Base-by-base conservation (phyloP, 208 protist genomes). In the Leishmania tropica region DNA sequence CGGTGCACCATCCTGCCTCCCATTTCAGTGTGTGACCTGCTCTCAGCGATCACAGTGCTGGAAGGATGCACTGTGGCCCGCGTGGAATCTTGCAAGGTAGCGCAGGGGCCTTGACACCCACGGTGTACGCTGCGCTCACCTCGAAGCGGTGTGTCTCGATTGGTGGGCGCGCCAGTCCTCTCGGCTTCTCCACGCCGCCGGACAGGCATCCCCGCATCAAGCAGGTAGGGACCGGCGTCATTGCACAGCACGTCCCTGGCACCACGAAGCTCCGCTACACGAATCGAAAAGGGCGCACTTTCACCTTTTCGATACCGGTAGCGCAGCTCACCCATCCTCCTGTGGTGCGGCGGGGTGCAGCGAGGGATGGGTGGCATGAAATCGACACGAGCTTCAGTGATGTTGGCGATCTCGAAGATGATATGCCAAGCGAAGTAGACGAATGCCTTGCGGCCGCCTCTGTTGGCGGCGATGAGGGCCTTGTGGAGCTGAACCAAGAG, bases 201-300 rank as follows among this genome's bases (percentile, higher is more conserved):
- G 89, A 84, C 40, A 91, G 91, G 72, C 37, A 81, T n/a, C 87
- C 87, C 7, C 91, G 91, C 21, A 88, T 97, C 77, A 94, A 94
- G 76, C 91, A 94, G 60, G 83, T 76, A 1, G 76, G 54, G 6
- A 68, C 67, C 0, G 76, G 83, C 17, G 87, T 83, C 17, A 76
- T 94, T 45, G 85, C 89, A 4, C 89, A 88, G 60, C 88, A 87
- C 48, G 88, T 97, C 48, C 89, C 94, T 8, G 93, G 93, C 70
- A 97, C 94, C 11, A 97, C 94, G 15, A 96, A 96, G 82, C 78
- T 97, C 37, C 83, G 83, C 35, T 96, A 96, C 91, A 97, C 94
- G 47, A 97, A 97, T 79, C 85, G 89, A 53, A 94, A 93, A 65
- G 94, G 94, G n/a, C 89, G 92, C 47, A 90, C 88, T 24, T 97